A percentile compares a stretch with the other conserved stretches of the same genome.
These are phyloP conservation scores for Schoenoplectus tabernaemontani DNA, from an alignment of 202 grass and related monocot genomes.

Conservation along the genomic window DNA sequence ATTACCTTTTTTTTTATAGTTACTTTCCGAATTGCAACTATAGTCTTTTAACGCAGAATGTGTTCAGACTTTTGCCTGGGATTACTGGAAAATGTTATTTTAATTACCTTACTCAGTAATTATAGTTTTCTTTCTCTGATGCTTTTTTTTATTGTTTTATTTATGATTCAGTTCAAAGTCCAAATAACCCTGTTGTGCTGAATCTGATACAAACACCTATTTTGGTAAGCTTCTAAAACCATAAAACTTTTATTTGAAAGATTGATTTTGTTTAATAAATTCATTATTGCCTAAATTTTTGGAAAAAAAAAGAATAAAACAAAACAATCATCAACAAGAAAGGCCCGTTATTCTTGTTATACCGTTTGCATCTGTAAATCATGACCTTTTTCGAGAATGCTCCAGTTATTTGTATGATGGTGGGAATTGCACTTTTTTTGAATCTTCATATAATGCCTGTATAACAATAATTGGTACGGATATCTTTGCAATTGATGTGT, in stretches of 20 bases:
- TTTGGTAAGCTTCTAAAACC: conserved; percentile 2
- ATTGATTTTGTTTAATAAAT: not conserved
- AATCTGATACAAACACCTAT: not conserved
- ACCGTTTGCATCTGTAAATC: not conserved
- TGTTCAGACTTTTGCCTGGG: not conserved
- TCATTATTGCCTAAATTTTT: not conserved
- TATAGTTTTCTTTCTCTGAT: not conserved
- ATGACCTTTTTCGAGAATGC: not conserved
- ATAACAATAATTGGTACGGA: not conserved
- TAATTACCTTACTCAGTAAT: not conserved
- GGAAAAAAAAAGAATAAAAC: not conserved
- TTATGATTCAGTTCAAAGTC: conserved; percentile 13
- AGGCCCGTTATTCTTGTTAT: no score
- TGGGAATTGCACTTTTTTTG: not conserved
- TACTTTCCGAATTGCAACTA: not conserved
- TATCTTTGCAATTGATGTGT: not conserved
- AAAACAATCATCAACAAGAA: not conserved
- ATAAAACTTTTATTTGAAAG: not conserved
- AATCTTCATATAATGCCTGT: not conserved
- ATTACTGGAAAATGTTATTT: not conserved
- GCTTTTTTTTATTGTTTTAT: no score
- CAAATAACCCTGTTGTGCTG: not conserved
- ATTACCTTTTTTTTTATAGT: no score
- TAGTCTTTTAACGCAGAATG: not conserved
- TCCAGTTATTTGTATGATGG: not conserved